Evolutionary conservation across 2,329 filamentous ascomycete species (phyloP), one percentile per base, ranked within the genome.

Genomic region (Apiospora phragmitis): DNA sequence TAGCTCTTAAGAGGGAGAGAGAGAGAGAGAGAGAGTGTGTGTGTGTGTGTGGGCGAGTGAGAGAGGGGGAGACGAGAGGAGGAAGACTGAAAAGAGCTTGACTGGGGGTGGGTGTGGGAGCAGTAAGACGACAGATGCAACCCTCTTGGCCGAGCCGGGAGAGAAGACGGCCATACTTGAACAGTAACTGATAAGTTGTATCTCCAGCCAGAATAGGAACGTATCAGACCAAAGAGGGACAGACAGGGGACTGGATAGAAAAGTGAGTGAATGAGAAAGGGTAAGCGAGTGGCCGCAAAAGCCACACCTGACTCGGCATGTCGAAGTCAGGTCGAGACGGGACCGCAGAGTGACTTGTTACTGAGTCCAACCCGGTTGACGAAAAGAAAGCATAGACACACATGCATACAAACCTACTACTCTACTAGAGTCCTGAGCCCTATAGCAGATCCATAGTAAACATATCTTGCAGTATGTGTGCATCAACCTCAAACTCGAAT

Each of bases 361-460:
- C 51, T 7, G 51, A 35, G 29, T 35, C 51, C 51, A 59, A 62
- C 55, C 55, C 55, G 55, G 32, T 62, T 32, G 9, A 62, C 18
- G 32, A 62, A 62, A 35, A 38, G 55, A 62, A 32, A 38, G 55
- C 55, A 62, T 62, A 38, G 55, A n/a, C 55, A 38, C 32, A 38
- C 32, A n/a, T 35, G 29, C 55, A 62, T 62, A 38, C 8, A 62
- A 38, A 62, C 55, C 32, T 62, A 21, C 29, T n/a, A 59, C 51
- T 29, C 51, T 9, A 59, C 51, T 21, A n/a, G 29, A 32, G 16
- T 35, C 55, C 21, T 38, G 32, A 12, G 32, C 55, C 55, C 55
- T 62, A 62, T 62, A 62, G 55, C 21, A n/a, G 55, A n/a, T 38
- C 55, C 55, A 62, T 38, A 62, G 55, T 62, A 62, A 38, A 62